phyloP scores from a whole-genome alignment of 1,284 basidiomycete species.

The Cutaneotrichosporon sp. region DNA sequence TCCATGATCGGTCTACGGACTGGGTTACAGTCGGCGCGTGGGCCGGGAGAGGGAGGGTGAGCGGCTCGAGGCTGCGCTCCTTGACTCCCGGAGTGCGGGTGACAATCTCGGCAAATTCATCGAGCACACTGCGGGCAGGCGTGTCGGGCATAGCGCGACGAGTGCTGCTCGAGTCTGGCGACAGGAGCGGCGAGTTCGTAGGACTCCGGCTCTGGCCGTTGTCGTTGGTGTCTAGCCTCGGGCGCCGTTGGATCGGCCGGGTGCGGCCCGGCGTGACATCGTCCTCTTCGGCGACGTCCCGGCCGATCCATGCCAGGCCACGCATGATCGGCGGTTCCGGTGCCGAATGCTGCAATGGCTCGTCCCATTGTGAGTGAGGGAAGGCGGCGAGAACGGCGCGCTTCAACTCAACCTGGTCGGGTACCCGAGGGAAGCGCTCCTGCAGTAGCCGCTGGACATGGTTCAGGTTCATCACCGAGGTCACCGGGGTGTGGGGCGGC shows the following conservation, averaged over 20 bases:
- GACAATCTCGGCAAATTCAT: constrained; percentile 49
- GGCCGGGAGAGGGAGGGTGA: constrained; percentile 1
- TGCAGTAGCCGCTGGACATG: constrained; percentile 43
- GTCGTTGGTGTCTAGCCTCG: constrained; percentile 11
- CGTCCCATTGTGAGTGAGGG: constrained; percentile 45
- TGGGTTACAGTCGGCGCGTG: constrained; percentile 30
- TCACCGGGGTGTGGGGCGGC: constrained; percentile 37
- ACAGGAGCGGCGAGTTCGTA: constrained; percentile 42
- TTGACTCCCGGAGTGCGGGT: constrained; percentile 42
- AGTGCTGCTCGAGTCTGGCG: constrained; percentile 39
- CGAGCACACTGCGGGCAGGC: constrained; percentile 45
- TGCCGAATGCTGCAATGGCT: constrained; percentile 28
- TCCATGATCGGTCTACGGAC: constrained; percentile 27
- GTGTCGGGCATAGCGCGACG: constrained; percentile 40
- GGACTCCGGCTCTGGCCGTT: constrained; percentile 31
- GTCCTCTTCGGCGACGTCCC: constrained; percentile 40
- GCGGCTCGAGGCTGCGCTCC: constrained; percentile 20
- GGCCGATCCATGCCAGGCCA: constrained; percentile 48
- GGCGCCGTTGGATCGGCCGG: neutral
- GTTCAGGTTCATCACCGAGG: constrained; percentile 43
- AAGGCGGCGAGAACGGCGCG: constrained; percentile 46
- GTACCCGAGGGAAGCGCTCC: constrained; percentile 47
- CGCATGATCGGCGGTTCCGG: constrained; percentile 45
- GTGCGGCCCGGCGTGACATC: constrained; percentile 20
- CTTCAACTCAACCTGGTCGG: constrained; percentile 39